phyloP scores from a whole-genome alignment of 2,329 filamentous ascomycete genomes.

The Pseudogymnoascus sp. region DNA sequence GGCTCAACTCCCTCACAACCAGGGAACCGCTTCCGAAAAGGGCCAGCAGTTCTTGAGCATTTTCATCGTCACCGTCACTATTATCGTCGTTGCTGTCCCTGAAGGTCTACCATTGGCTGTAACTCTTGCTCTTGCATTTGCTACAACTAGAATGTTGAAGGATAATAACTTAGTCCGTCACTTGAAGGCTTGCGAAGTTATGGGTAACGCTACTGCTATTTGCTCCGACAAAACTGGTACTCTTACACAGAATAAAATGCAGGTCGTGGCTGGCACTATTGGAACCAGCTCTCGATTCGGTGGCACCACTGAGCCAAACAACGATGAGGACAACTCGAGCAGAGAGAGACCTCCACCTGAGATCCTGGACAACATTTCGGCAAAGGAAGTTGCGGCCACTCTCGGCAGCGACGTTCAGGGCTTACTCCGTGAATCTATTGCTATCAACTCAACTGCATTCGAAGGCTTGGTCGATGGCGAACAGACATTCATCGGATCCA shows the following conservation, averaged over 20 bases:
- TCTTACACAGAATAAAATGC: slow-evolving; percentile 67
- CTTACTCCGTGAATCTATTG: slow-evolving; percentile 54
- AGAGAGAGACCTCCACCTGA: slow-evolving; percentile 11
- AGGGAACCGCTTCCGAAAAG: slow-evolving; percentile 41
- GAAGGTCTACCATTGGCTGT: slow-evolving; percentile 60
- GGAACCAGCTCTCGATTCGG: slow-evolving; percentile 50
- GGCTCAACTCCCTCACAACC: slow-evolving; percentile 46
- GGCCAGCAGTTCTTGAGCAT: slow-evolving; percentile 54
- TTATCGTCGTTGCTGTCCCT: slow-evolving; percentile 60
- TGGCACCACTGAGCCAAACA: slow-evolving; percentile 24
- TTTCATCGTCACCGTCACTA: slow-evolving; percentile 55
- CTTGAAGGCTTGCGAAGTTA: slow-evolving; percentile 59
- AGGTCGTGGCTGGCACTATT: slow-evolving; percentile 63
- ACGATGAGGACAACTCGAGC: slow-evolving; percentile 18
- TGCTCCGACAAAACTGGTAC: slow-evolving; percentile 77
- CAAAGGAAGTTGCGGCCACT: slow-evolving; percentile 21
- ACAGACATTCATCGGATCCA: slow-evolving; percentile 59
- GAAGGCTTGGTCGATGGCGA: slow-evolving; percentile 54
- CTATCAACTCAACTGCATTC: slow-evolving; percentile 62
- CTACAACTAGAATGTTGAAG: slow-evolving; percentile 58
- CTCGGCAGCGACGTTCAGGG: slow-evolving; percentile 21
- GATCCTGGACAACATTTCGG: slow-evolving; percentile 19
- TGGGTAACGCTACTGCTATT: slow-evolving; percentile 65
- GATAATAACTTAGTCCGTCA: slow-evolving; percentile 64
- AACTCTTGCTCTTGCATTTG: slow-evolving; percentile 58